Evolutionary conservation across 2,329 filamentous ascomycete species (phyloP).

Genomic region (Ceratocystiopsis sp.): DNA sequence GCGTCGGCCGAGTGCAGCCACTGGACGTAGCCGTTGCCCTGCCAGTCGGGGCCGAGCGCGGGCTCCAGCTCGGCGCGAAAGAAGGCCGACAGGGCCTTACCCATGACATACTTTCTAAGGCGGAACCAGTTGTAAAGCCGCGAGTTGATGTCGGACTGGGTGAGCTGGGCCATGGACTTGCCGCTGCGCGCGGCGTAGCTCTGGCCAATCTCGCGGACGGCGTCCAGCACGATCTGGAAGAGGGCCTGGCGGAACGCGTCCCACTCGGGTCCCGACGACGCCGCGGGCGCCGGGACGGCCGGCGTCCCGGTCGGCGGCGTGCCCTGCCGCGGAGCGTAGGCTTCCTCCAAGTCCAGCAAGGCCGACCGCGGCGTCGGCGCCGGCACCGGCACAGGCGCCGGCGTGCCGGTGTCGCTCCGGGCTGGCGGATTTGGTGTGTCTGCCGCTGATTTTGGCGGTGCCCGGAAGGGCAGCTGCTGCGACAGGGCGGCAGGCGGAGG

Average conservation of each 20-base stretch:
- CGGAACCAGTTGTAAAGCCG: conserved; percentile 23
- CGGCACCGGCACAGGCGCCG: background rate
- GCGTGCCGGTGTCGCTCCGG: background rate
- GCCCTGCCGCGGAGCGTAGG: too few relatives aligned
- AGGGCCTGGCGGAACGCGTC: too few relatives aligned
- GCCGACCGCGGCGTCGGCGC: background rate
- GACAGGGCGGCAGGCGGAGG: background rate
- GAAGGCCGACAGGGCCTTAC: conserved; percentile 26
- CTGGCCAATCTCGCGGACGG: too few relatives aligned
- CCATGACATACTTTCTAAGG: conserved; percentile 19
- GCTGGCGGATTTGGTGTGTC: too few relatives aligned
- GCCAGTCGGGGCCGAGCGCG: conserved; percentile 19
- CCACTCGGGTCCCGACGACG: too few relatives aligned
- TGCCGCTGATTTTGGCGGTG: too few relatives aligned
- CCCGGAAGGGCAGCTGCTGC: background rate
- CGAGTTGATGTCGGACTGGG: conserved; percentile 16
- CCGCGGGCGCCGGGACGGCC: too few relatives aligned
- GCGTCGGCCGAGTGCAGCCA: conserved; percentile 18
- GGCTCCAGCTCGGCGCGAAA: conserved; percentile 24
- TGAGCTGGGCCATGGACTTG: conserved; percentile 7
- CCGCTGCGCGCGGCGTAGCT: too few relatives aligned
- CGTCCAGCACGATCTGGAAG: too few relatives aligned
- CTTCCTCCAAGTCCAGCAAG: too few relatives aligned
- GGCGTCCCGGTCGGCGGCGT: too few relatives aligned
- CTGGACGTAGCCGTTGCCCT: conserved; percentile 14